Evolutionary conservation across 768 basidiomycete species (phyloP), one percentile per base, ranked within the genome.

Genomic region (Russula virescens): DNA sequence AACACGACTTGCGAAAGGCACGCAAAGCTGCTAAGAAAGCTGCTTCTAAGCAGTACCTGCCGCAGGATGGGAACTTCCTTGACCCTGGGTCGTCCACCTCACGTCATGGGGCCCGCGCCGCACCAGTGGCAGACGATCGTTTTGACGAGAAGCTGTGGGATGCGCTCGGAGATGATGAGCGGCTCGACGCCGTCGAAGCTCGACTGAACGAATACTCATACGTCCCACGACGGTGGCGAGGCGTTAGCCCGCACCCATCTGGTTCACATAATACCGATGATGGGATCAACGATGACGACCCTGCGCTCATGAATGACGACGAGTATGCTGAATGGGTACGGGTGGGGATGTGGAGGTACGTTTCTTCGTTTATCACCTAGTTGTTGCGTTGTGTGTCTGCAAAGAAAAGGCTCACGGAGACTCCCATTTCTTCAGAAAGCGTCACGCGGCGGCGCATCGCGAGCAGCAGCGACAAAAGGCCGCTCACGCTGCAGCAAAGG

Each of bases 251-350:
- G 73, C 77, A 68, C 75, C 73, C 83, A 71, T 68, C 75, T 73
- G 71, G 79, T 74, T 68, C 82, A 3, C 75, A 45, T 72, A 69
- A 38, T 52, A 71, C 64, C 55, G 48, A 55, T 2, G 38, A 11
- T 11, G 69, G 69, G 5, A 68, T 66, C 16, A 67, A 69, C 19
- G 68, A 73, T 6, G 73, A 83, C 62, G 73, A 83, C 62, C 77
- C 79, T 31, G 71, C 69, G 51, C 66, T 71, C 52, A 88, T 95
- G 88, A 86, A 87, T 63, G 92, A 94, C 9, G 88, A 94, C 67
- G 87, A 91, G 63, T 96, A 96, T 67, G 83, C 88, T 1, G 90
- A 92, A 68, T 95, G 90, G 89, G 76, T 96, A 55, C 77, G 94
- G 65, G 74, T 80, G 26, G 91, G 91, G 51, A 95, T 97, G 89